Base-by-base conservation (phyloP, 148 eudicot genomes). In the Rhododendron williamsianum region DNA sequence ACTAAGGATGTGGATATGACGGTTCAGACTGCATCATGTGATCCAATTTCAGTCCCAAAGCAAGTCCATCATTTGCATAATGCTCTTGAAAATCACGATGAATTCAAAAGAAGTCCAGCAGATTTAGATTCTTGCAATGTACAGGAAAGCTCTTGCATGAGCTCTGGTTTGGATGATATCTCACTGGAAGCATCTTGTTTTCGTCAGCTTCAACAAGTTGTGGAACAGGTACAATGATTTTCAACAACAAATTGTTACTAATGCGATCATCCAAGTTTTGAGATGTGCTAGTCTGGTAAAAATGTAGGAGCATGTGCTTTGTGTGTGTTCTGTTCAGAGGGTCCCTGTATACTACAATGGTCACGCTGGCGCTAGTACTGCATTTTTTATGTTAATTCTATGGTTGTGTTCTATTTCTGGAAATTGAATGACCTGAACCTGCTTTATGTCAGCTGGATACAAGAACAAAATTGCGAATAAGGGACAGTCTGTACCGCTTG, bases 401-500 rank as follows among this genome's bases (percentile, higher is more conserved):
- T 33, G 33, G 48, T 35, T 84, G 23, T 52, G 56, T 72, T 60
- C 9, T 58, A 16, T 21, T n/a, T 83, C 35, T 87, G 35, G 73
- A 56, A 80, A 71, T 84, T 92, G 78, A 86, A 35, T 83, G 77
- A 74, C 51, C 82, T 86, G 23, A 79, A 71, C 84, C 81, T 90
- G 84, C 9, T 92, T 83, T 52, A 23, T 89, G 84, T 82, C 92
- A 96, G 98, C 86, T 96, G 91, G 98, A 94, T 87, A 82, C 88
- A 76, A 91, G 92, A 87, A 96, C 94, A 51, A 96, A 93, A 85
- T 82, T 96, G 76, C 93, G 94, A 91, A 96, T 96, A 85, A 92
- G 96, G 91, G 98, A 96, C 87, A 93, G 98, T 87, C 91, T 96
- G 76, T 96, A 94, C 85, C 96, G 98, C 84, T 91, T 96, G 86